Base-by-base conservation (phyloP, 1,284 basidiomycete species). In the Prillingera fragicola region DNA sequence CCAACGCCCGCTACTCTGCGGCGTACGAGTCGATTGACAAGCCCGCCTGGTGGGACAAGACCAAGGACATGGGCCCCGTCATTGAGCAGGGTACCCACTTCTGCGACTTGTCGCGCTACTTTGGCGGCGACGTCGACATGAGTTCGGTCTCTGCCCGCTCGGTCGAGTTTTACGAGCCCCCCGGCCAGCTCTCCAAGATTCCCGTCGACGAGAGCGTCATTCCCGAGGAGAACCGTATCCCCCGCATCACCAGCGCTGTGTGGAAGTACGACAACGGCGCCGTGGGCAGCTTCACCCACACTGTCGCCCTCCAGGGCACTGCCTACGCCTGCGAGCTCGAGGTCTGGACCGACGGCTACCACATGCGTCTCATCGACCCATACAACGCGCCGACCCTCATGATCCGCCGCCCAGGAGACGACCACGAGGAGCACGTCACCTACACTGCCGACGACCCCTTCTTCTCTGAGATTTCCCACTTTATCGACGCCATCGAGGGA, bases 21-120 rank as follows among this genome's bases (percentile, higher is more conserved):
- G 92, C 94, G 18, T 96, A 95, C 66, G 82, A 89, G 71, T 76
- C 81, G 18, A 91, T 94, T 55, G 82, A 82, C 37, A 95, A 95
- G 74, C 82, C 81, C 5, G 87, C 91, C 59, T 95, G 95, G 94
- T 98, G 95, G 95, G 85, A 94, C 78, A 97, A 97, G 74, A 80
- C 84, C 19, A 87, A 65, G 45, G 69, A 69, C 51, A 71, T 70
- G 71, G 94, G 94, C 27, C 94, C 94, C 12, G 82, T 98, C 62
- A 80, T 98, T 51, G 95, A 97, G 73, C 94, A 97, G 73, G 94
- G 87, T 31, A 98, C 95, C 8, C 94, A 82, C 66, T 80, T 82
- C 60, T 76, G 75, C 60, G 71, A 71, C 52, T 54, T 71, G 42
- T 92, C 89, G 41, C 84, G 94, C 57, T 98, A 97, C 78, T 97